Conservation (phyloP, 2,329 filamentous ascomycete species). For the Xylaria sp. region DNA sequence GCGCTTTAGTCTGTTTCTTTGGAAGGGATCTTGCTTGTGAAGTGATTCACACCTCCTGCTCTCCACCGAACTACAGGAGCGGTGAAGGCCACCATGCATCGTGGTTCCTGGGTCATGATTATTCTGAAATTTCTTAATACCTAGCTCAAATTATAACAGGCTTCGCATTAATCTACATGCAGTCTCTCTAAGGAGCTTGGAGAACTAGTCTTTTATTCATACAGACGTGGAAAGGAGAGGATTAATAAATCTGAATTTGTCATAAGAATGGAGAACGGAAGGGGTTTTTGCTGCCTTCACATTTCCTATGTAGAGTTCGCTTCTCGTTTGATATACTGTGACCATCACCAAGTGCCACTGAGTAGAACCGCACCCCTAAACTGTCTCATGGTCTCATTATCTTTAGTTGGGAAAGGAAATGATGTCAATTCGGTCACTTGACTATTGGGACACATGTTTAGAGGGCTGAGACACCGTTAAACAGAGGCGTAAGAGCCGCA, state of each 20-base stretch:
- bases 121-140: neutral
- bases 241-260: too few relatives aligned
- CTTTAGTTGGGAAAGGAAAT: too few relatives aligned
- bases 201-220: too few relatives aligned
- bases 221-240: too few relatives aligned
- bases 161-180: neutral
- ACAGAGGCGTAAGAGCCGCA: neutral
- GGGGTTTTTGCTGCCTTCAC: too few relatives aligned
- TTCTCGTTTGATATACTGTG: neutral
- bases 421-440: neutral
- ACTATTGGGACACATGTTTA: neutral
- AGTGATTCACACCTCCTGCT: slow-evolving; percentile 3
- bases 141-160: neutral
- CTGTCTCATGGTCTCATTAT: too few relatives aligned
- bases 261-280: too few relatives aligned
- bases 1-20: neutral
- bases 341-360: too few relatives aligned
- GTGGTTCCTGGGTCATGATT: neutral
- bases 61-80: slow-evolving; percentile 1
- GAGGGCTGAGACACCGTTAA: neutral
- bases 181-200: neutral
- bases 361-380: too few relatives aligned
- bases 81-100: neutral
- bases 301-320: neutral
- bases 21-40: slow-evolving; percentile 18